Evolutionary conservation across 495 filamentous ascomycete genomes (phyloP).

Genomic region (Lepraria neglecta): DNA sequence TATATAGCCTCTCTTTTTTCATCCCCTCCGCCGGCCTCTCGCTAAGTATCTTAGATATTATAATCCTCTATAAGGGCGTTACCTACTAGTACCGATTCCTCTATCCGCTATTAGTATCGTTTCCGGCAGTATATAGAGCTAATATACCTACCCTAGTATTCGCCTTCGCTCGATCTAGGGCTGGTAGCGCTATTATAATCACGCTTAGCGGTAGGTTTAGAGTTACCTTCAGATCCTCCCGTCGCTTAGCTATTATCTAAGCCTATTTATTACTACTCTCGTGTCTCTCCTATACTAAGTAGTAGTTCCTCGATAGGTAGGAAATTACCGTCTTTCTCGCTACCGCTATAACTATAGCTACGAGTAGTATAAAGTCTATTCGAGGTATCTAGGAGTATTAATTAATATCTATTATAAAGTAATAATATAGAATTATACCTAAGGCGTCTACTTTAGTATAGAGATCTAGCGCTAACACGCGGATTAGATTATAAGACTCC

Average conservation of each 20-base stretch:
- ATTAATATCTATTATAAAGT: neutral
- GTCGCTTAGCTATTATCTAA: neutral
- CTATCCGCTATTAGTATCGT: neutral
- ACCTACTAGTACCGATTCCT: neutral
- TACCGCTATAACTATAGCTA: neutral
- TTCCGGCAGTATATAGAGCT: neutral
- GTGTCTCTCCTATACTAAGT: neutral
- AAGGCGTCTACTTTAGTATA: neutral
- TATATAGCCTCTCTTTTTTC: neutral
- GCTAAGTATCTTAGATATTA: neutral
- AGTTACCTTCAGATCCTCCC: neutral
- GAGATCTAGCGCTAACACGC: neutral
- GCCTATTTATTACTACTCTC: no score
- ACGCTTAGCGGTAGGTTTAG: neutral
- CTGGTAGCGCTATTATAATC: neutral
- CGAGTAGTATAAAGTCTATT: neutral
- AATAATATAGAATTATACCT: neutral
- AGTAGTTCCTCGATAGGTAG: neutral
- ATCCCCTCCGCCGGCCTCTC: no score
- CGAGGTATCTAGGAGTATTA: neutral
- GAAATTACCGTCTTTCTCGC: neutral
- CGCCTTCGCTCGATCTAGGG: neutral
- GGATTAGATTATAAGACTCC: neutral
- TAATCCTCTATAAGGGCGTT: neutral
- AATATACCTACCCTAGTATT: neutral